phyloP scores from a whole-genome alignment of 1,284 basidiomycete genomes.

The Fomitopsis betulina region DNA sequence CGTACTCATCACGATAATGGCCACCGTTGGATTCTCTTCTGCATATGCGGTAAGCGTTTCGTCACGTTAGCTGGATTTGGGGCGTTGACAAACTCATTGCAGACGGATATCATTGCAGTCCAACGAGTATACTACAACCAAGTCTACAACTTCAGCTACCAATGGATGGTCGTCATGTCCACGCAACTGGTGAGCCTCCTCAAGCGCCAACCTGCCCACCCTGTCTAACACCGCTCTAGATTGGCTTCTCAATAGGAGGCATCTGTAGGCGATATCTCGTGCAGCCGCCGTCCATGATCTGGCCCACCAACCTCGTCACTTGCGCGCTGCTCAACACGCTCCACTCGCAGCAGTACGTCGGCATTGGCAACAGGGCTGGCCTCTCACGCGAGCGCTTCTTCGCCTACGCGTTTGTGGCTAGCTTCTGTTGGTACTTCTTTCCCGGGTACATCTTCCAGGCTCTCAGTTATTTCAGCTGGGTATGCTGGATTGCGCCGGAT shows the following conservation, averaged over 20 bases:
- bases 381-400: constrained; percentile 39
- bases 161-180: constrained; percentile 80
- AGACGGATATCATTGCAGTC: constrained; percentile 75
- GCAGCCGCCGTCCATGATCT: constrained; percentile 75
- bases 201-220: constrained; percentile 32
- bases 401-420: constrained; percentile 21
- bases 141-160: constrained; percentile 59
- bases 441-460: constrained; percentile 45
- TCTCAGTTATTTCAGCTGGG: constrained; percentile 46
- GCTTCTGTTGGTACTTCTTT: constrained; percentile 31
- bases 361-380: constrained; percentile 58
- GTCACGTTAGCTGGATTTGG: neutral
- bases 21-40: constrained; percentile 39
- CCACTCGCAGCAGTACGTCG: constrained; percentile 59
- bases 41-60: constrained; percentile 31
- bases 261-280: constrained; percentile 53
- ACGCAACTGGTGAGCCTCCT: constrained; percentile 53
- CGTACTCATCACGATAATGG: constrained; percentile 63
- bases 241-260: constrained; percentile 78
- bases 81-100: constrained; percentile 15
- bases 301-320: constrained; percentile 58
- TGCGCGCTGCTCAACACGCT: constrained; percentile 83
- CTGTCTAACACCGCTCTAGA: constrained; percentile 38
- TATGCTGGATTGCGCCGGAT: constrained; percentile 57
- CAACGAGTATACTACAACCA: constrained; percentile 71